Base-by-base conservation (phyloP, 1,139 yeast genomes). In the Candida frijolesensis region DNA sequence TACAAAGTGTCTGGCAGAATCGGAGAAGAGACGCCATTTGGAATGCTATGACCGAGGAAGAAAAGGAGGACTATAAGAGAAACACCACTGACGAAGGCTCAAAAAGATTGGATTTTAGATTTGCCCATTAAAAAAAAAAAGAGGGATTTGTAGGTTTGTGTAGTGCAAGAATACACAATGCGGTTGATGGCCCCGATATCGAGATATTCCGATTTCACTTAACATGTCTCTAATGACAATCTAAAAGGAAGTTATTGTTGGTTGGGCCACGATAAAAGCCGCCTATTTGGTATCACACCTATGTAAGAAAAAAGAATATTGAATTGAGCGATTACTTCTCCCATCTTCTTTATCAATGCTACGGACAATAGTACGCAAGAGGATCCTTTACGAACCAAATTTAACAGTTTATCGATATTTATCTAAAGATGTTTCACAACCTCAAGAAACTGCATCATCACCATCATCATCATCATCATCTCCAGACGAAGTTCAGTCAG, bases 1-100 rank as follows among this genome's bases (percentile, higher is more conserved):
- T 83, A 83, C 62, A 86, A 85, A 60, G 83, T 54, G 62, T 63
- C 1, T 69, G 67, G 62, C 67, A 81, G 53, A 85, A 85, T 61
- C 65, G 61, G 16, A 62, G 61, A 29, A 78, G 78, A 46, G 79
- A 69, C 2, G 61, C 53, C 47, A 61, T 61, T 10, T 85, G 89
- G 89, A 59, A 66, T 48, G 59, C 65, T 2, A 63, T 83, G 79
- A 61, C 77, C 2, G 60, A 57, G 1, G 82, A 79, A 25, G 84
- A 84, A 56, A 71, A 71, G 57, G 70, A 68, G 9, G 60, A 69
- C 8, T 85, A 85, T 58, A 60, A 73, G 34, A 53, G 54, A 3
- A 71, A 59, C 12, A 76, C 83, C 8, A 68, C 60, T 0, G 85
- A 83, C 57, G 66, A 63, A 45, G 89, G 89, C 8, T 81, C 80